Evolutionary conservation across 2,329 filamentous ascomycete genomes (phyloP).

Genomic region (Hypoxylon sp.): DNA sequence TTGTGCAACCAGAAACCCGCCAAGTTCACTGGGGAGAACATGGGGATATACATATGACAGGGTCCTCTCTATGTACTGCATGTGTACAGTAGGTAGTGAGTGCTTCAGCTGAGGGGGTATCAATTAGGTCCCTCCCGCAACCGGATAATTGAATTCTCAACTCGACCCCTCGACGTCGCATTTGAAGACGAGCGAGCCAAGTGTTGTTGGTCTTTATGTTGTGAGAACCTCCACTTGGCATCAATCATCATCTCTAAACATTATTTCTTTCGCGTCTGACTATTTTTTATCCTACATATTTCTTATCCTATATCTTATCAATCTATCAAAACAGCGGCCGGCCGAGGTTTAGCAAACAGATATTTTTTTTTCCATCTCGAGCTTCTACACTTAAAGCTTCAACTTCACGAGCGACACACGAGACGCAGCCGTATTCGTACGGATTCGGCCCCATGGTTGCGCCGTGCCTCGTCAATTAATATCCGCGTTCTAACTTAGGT

Average conservation of each 20-base stretch:
- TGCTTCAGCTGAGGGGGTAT: constrained; percentile 40
- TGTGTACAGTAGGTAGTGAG: neutral
- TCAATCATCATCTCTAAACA: constrained; percentile 8
- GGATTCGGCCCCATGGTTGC: constrained; percentile 30
- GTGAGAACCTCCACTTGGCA: constrained; percentile 27
- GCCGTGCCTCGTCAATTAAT: constrained; percentile 35
- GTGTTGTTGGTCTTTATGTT: constrained; percentile 15
- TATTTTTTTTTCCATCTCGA: constrained; percentile 14
- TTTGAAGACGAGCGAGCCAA: constrained; percentile 24
- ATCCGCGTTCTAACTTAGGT: constrained; percentile 36
- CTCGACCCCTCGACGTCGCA: constrained; percentile 41
- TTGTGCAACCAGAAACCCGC: neutral
- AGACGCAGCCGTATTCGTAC: constrained; percentile 21
- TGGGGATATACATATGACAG: constrained; percentile 30
- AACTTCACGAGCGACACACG: constrained; percentile 10
- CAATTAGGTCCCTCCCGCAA: constrained; percentile 31
- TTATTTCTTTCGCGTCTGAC: neutral
- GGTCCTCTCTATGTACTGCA: constrained; percentile 17
- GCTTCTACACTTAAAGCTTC: constrained; percentile 14
- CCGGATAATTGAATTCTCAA: constrained; percentile 43
- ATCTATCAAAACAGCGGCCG: constrained; percentile 20
- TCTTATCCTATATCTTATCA: constrained; percentile 1
- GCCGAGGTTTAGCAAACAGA: constrained; percentile 28
- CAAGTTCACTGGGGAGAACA: constrained; percentile 3
- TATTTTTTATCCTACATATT: neutral